Evolutionary conservation across 495 filamentous ascomycete genomes (phyloP).

Genomic region (Hypoxylon crocopeplum): DNA sequence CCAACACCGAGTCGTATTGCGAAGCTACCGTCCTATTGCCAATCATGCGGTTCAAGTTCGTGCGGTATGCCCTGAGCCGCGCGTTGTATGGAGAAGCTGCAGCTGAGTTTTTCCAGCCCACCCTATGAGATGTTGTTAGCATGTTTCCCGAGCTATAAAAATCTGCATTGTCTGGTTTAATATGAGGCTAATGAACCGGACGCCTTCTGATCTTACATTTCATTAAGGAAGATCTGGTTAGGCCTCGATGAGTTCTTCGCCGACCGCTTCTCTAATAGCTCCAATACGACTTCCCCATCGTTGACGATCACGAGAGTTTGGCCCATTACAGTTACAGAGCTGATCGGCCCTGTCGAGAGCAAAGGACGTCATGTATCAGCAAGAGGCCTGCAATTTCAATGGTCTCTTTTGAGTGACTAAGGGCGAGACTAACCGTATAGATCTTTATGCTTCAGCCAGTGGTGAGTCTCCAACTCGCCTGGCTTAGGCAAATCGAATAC

Average conservation of each 20-base stretch:
- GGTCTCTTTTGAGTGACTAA: background rate
- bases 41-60: conserved; percentile 43
- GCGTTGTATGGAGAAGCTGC: conserved; percentile 47
- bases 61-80: conserved; percentile 51
- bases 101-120: conserved; percentile 47
- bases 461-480: conserved; percentile 49
- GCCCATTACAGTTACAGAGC: conserved; percentile 57
- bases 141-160: too few relatives aligned
- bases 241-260: conserved; percentile 53
- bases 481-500: conserved; percentile 50
- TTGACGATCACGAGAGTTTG: conserved; percentile 58
- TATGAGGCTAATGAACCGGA: too few relatives aligned
- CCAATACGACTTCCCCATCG: conserved; percentile 48
- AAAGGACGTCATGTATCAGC: background rate
- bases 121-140: conserved; percentile 11
- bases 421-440: conserved; percentile 45
- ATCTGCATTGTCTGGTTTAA: too few relatives aligned
- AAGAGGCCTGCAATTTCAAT: background rate
- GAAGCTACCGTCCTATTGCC: conserved; percentile 43
- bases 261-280: conserved; percentile 57
- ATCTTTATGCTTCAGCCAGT: conserved; percentile 61
- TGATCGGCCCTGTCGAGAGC: conserved; percentile 53
- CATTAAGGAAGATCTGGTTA: conserved; percentile 43
- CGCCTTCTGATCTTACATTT: conserved; percentile 45
- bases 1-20: conserved; percentile 48